Evolutionary conservation across 2,329 filamentous ascomycete genomes (phyloP), one percentile per base, ranked within the genome.

Genomic region (Dactylellina parvicollis): DNA sequence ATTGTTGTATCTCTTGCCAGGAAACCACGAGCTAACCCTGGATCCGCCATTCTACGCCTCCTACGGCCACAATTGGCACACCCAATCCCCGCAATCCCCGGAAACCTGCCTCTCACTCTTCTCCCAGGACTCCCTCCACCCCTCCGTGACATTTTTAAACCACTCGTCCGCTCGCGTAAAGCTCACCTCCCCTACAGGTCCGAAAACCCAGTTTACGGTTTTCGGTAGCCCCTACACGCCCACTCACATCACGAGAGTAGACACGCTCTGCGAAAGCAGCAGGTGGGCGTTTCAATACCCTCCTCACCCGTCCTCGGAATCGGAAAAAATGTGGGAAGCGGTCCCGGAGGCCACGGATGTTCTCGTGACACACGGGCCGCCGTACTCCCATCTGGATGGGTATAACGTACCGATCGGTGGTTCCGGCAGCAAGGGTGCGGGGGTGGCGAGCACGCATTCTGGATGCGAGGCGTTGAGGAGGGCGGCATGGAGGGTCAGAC

Each of bases 21-120:
- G 90, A 26, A 93, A 92, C 78, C 90, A 92, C 80, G 90, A 92
- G 78, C 83, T 90, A 54, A 90, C 89, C 0, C 84, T 92, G 4
- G 90, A 92, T 77, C 76, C 81, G n/a, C 78, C 82, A 2, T 91
- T 90, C 79, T 89, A 87, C 78, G 76, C 80, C 7, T 79, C 67
- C 40, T 83, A 88, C 76, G 84, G 85, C 0, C 76, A 78, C 0
- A 81, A 82, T 57, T 87, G 88, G 77, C 87, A 88, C 77, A 87
- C 86, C 77, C 84, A 71, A 47, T 77, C 79, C 2, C 82, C 83
- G 0, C 85, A 90, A 77, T 84, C 86, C 30, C 79, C 84, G 0
- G 79, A 80, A 5, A 82, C 82, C 30, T 90, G 88, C 77, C 81
- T 85, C 36, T 79, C 81, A 0, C 80, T 91, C 1, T 77, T 91